A percentile compares a stretch with the other conserved stretches of the same genome.
These are phyloP conservation scores for Psilocybe cyanescens DNA, from an alignment of 768 basidiomycete species.

Conservation along the genomic window DNA sequence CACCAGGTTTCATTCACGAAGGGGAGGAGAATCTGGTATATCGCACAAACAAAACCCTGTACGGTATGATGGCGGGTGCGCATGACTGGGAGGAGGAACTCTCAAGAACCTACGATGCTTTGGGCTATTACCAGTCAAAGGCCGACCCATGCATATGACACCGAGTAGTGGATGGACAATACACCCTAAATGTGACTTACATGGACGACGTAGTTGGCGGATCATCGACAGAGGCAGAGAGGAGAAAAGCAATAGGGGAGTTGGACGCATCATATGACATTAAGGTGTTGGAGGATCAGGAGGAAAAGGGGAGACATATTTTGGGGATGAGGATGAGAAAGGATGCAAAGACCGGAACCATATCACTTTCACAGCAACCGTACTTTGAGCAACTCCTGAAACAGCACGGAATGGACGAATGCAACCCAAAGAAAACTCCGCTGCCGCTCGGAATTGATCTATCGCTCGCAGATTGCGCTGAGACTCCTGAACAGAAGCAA, in stretches of 20 bases:
- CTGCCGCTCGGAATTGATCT: slow-evolving; percentile 13
- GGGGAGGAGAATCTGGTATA: background rate
- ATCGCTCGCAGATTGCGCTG: background rate
- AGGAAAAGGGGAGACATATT: background rate
- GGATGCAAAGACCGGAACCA: background rate
- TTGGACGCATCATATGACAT: slow-evolving; percentile 3
- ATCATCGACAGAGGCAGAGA: background rate
- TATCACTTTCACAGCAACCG: background rate
- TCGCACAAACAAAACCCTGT: background rate
- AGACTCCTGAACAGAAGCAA: background rate
- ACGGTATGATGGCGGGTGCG: background rate
- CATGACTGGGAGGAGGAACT: background rate
- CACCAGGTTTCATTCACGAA: too few relatives aligned
- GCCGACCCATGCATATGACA: slow-evolving; percentile 2
- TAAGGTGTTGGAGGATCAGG: slow-evolving; percentile 1
- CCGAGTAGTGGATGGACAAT: background rate
- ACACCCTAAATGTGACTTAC: slow-evolving; percentile 6
- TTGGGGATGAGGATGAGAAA: background rate
- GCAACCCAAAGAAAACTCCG: slow-evolving; percentile 6
- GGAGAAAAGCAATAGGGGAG: slow-evolving; percentile 2
- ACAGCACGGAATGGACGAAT: background rate
- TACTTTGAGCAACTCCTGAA: background rate
- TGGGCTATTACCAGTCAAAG: background rate
- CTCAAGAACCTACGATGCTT: background rate
- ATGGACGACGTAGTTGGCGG: slow-evolving; percentile 1